Evolutionary conservation across 306 rosid genomes (phyloP).

Genomic region (Cicer yamashitae): DNA sequence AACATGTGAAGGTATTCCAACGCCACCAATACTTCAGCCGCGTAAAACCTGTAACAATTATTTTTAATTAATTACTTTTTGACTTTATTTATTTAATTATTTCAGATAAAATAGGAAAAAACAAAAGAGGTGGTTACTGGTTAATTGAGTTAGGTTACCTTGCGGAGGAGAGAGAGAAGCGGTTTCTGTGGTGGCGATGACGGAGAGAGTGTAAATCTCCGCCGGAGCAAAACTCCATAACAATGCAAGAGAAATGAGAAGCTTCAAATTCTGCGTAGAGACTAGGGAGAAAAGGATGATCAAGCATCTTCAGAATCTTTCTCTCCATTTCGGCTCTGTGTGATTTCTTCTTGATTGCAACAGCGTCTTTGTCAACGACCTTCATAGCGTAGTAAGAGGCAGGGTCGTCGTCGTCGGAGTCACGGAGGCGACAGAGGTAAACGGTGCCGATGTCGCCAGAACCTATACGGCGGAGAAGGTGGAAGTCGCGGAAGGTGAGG

Average conservation of each 20-base stretch:
- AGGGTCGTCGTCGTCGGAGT: constrained; percentile 23
- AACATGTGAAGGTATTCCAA: constrained; percentile 97
- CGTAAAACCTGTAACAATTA: constrained; percentile 72
- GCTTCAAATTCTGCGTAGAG: constrained; percentile 96
- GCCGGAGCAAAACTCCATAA: constrained; percentile 95
- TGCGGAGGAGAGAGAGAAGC: constrained; percentile 82
- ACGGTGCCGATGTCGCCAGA: constrained; percentile 96
- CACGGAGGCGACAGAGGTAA: constrained; percentile 73
- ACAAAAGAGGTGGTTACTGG: neutral
- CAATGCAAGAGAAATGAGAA: constrained; percentile 90
- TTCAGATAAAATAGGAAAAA: neutral
- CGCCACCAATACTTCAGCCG: constrained; percentile 93
- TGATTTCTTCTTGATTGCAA: constrained; percentile 77
- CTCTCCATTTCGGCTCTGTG: constrained; percentile 94
- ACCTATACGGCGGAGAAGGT: constrained; percentile 80
- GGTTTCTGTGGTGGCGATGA: constrained; percentile 68
- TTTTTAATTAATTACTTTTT: neutral
- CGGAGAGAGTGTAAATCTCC: constrained; percentile 93
- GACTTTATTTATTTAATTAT: neutral
- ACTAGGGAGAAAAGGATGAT: constrained; percentile 89
- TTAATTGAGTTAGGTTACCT: constrained; percentile 53
- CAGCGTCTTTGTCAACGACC: constrained; percentile 87
- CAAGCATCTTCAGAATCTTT: constrained; percentile 90
- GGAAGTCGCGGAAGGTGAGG: constrained; percentile 83
- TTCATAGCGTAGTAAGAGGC: constrained; percentile 82